Evolutionary conservation across 495 filamentous ascomycete genomes (phyloP).

Genomic region (Ramalina peruviana): DNA sequence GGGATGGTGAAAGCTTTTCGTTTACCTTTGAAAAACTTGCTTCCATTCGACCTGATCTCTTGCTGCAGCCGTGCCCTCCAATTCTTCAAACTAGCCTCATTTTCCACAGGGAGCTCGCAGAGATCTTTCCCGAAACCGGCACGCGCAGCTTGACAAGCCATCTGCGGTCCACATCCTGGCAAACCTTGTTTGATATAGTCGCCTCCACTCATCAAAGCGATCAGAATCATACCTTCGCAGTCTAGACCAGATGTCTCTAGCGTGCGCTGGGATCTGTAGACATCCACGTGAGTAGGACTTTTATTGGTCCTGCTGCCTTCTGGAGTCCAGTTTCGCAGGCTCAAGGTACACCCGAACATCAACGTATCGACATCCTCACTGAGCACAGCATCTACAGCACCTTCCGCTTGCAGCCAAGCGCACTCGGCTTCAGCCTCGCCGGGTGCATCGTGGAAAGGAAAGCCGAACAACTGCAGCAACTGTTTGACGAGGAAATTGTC

Average conservation of each 20-base stretch:
- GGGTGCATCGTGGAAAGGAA: conserved; percentile 73
- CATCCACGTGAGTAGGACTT: conserved; percentile 72
- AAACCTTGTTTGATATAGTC: conserved; percentile 90
- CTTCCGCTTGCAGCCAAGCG: conserved; percentile 66
- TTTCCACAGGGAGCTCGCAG: conserved; percentile 32
- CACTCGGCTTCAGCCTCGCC: conserved; percentile 98
- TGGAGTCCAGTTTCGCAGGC: conserved; percentile 70
- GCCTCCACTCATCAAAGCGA: conserved; percentile 91
- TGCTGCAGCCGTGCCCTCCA: conserved; percentile 67
- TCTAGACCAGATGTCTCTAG: conserved; percentile 46
- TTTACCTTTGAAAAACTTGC: conserved; percentile 61
- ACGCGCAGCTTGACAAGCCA: conserved; percentile 77
- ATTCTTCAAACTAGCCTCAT: conserved; percentile 34
- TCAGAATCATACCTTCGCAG: conserved; percentile 79
- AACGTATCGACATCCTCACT: conserved; percentile 96
- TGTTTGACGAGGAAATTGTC: conserved; percentile 49
- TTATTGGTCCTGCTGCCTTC: conserved; percentile 48
- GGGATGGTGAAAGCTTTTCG: conserved; percentile 65
- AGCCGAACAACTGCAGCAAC: conserved; percentile 71
- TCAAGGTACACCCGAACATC: conserved; percentile 83
- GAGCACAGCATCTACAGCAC: conserved; percentile 86
- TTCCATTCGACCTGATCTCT: conserved; percentile 74
- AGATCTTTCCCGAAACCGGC: conserved; percentile 77
- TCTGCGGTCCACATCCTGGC: conserved; percentile 70
- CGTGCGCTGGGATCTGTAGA: conserved; percentile 49